Base-by-base conservation (phyloP, 2,329 filamentous ascomycete genomes). In the Microdochium paspali region DNA sequence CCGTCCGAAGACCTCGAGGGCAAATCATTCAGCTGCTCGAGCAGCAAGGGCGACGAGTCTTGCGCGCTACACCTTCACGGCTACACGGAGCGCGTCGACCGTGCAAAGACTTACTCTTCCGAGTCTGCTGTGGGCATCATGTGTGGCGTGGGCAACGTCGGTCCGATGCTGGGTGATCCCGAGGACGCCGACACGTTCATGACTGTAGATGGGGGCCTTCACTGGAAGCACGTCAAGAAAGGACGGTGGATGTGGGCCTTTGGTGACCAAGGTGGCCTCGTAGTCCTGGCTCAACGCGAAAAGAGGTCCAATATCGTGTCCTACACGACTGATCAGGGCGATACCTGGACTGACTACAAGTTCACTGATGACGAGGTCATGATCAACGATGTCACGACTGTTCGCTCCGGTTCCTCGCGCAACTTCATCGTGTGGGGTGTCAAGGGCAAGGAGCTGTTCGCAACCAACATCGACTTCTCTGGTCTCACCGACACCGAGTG, bases 11-110 rank as follows among this genome's bases (percentile, higher is more conserved):
- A 91, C 56, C 72, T 77, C 1, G 80, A 93, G 25, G 82, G 80
- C 55, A 87, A 91, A 56, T 64, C 72, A 2, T 94, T 85, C 59
- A 65, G 70, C 12, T 97, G 93, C 69, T 75, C 71, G 45, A 74
- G 74, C 50, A 68, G 68, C 23, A 69, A 72, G 32, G 79, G 82
- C 59, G 73, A 66, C 43, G 73, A 81, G 20, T 77, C 83, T 47
- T 98, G 94, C 63, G 85, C 88, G 3, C 74, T 99, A 48, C 90
- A 99, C 64, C 75, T 99, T 31, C 94, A 98, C 63, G 88, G 91
- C 48, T 99, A 95, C 67, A 97, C 94, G 0, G 93, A 98, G 66
- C 82, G 93, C 52, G 70, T 70, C 26, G 88, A 97, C 61, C 84
- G 83, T 57, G 73, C 83, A 44, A 87, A 91, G 62, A 95, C 88